Evolutionary conservation across 768 basidiomycete species (phyloP).

Genomic region (Gloeopeniophorella convolvens): DNA sequence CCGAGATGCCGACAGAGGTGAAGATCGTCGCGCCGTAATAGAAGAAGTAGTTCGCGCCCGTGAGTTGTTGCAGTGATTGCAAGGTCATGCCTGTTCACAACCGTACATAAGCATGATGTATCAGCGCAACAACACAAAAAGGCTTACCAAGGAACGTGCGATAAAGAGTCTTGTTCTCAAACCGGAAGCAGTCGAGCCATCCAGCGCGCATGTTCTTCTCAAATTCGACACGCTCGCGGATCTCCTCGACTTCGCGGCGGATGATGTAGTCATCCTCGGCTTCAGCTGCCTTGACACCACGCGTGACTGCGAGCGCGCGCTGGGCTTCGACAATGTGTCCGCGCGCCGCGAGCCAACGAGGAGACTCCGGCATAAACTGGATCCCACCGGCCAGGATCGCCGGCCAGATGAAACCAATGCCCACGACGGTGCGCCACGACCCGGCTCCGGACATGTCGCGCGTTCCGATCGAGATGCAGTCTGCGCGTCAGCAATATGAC

Average conservation of each 20-base stretch:
- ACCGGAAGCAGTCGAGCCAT: conserved; percentile 66
- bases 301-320: conserved; percentile 39
- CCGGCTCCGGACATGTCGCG: conserved; percentile 39
- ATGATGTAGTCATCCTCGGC: conserved; percentile 38
- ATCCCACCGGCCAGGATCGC: conserved; percentile 57
- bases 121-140: background rate
- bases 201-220: conserved; percentile 42
- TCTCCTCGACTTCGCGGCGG: conserved; percentile 46
- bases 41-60: conserved; percentile 65
- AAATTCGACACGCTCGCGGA: conserved; percentile 42
- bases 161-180: conserved; percentile 51
- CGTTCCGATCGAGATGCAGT: conserved; percentile 66
- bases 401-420: conserved; percentile 58
- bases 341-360: conserved; percentile 48
- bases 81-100: conserved; percentile 47
- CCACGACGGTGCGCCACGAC: conserved; percentile 60
- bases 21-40: conserved; percentile 63
- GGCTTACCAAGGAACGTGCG: conserved; percentile 46
- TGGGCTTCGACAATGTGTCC: conserved; percentile 44
- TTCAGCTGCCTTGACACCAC: conserved; percentile 40
- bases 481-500: conserved; percentile 24
- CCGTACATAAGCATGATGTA: background rate
- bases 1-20: conserved; percentile 55
- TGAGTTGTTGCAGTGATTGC: conserved; percentile 68
- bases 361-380: conserved; percentile 51